Percentiles rank a stretch among this genome's conserved stretches.
phyloP scores from a whole-genome alignment of 768 basidiomycete genomes.

The Lyophyllum decastes region DNA sequence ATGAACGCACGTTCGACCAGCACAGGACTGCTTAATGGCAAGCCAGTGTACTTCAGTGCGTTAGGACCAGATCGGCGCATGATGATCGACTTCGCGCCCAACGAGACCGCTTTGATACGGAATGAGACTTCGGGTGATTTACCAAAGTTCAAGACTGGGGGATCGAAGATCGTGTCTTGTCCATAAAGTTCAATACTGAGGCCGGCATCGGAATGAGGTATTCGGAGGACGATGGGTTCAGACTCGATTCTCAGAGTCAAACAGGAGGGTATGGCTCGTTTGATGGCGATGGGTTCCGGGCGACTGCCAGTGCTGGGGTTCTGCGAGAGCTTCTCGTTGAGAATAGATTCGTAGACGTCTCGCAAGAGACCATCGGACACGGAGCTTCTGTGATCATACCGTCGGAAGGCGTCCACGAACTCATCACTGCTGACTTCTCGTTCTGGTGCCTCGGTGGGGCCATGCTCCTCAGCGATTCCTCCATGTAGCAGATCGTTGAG shows the following conservation, averaged over 20 bases:
- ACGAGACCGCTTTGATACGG: conserved; percentile 81
- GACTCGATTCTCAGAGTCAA: conserved; percentile 89
- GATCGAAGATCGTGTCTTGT: conserved; percentile 87
- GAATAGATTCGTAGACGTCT: conserved; percentile 79
- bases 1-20: conserved; percentile 92
- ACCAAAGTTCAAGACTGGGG: conserved; percentile 76
- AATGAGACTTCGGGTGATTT: conserved; percentile 84
- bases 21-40: conserved; percentile 78
- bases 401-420: conserved; percentile 83
- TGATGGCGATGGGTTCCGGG: conserved; percentile 67
- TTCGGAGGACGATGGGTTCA: conserved; percentile 82
- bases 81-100: conserved; percentile 82
- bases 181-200: conserved; percentile 85
- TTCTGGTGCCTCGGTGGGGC: conserved; percentile 52
- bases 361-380: conserved; percentile 77
- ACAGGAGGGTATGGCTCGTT: conserved; percentile 71
- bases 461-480: conserved; percentile 62
- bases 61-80: conserved; percentile 85
- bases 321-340: conserved; percentile 70
- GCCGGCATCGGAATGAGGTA: conserved; percentile 82
- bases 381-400: conserved; percentile 68
- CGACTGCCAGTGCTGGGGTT: conserved; percentile 50
- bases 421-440: conserved; percentile 71
- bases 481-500: conserved; percentile 88
- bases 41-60: conserved; percentile 77